phyloP scores from a whole-genome alignment of 2,329 filamentous ascomycete genomes.

The Acrocalymma vagum region DNA sequence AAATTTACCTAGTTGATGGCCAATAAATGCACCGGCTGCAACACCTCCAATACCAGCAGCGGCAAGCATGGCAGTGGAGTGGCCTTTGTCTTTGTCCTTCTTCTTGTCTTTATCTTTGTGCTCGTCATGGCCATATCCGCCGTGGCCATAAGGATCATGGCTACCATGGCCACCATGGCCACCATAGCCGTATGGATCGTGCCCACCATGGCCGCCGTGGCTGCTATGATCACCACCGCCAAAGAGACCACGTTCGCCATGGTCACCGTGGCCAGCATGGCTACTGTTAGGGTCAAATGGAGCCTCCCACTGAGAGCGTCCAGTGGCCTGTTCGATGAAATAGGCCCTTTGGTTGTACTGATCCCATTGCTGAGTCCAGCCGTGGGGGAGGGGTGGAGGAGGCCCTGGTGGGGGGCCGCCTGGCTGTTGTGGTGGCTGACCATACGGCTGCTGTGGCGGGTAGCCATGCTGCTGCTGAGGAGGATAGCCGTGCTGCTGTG shows the following conservation, averaged over 20 bases:
- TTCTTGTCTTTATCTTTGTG: conserved; percentile 38
- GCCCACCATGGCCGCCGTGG: conserved; percentile 29
- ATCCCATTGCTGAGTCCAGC: conserved; percentile 72
- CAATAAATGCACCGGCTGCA: conserved; percentile 67
- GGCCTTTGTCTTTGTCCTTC: conserved; percentile 52
- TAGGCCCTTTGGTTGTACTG: conserved; percentile 69
- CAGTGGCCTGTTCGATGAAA: conserved; percentile 69
- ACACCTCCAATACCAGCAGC: conserved; percentile 66
- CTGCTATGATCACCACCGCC: too few species aligned
- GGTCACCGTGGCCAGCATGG: conserved; percentile 26
- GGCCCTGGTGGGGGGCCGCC: conserved; percentile 51
- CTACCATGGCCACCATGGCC: conserved; percentile 17
- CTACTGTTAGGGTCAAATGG: conserved; percentile 38
- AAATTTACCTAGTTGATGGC: conserved; percentile 63
- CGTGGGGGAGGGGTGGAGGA: conserved; percentile 61
- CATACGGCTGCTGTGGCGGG: conserved; percentile 33
- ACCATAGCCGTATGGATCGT: conserved; percentile 21
- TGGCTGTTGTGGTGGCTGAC: conserved; percentile 31
- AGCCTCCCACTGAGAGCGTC: conserved; percentile 70
- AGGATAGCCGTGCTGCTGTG: conserved; percentile 24
- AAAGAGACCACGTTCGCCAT: conserved; percentile 38
- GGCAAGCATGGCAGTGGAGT: conserved; percentile 59
- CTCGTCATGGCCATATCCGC: conserved; percentile 29
- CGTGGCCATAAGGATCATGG: conserved; percentile 20
- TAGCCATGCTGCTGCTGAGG: conserved; percentile 32